phyloP scores from a whole-genome alignment of 495 filamentous ascomycete species.

The Penicillium turbatum region DNA sequence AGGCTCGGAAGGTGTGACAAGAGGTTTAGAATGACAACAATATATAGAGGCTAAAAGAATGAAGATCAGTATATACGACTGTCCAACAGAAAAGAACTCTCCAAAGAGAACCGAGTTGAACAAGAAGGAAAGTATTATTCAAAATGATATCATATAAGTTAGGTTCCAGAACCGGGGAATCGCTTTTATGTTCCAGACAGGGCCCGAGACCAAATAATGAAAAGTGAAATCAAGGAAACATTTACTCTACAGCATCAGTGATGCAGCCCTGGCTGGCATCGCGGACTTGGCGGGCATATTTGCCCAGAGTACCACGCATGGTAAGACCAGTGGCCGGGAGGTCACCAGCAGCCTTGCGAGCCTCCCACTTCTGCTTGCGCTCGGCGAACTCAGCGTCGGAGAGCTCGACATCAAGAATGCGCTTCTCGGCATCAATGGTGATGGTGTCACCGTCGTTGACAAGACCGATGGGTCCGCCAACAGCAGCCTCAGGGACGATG shows the following conservation, averaged over 20 bases:
- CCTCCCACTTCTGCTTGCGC: constrained; percentile 60
- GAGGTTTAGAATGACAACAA: neutral
- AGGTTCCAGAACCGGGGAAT: constrained; percentile 18
- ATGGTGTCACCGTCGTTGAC: constrained; percentile 53
- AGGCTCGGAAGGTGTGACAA: neutral
- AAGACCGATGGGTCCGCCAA: constrained; percentile 54
- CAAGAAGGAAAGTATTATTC: constrained; percentile 9
- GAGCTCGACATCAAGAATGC: constrained; percentile 47
- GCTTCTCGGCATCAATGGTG: constrained; percentile 52
- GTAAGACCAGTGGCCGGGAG: constrained; percentile 36
- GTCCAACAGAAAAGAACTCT: neutral
- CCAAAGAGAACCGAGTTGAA: constrained; percentile 5
- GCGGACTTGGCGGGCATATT: constrained; percentile 70
- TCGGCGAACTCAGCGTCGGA: constrained; percentile 56
- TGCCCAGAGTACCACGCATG: constrained; percentile 81
- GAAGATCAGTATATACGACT: neutral
- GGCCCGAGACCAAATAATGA: constrained; percentile 6
- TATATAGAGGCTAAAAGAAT: too few species aligned
- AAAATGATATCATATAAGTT: constrained; percentile 25
- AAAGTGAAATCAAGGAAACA: neutral
- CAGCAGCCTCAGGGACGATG: constrained; percentile 55
- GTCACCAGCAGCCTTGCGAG: constrained; percentile 31
- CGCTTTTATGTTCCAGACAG: constrained; percentile 23
- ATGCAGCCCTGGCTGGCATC: constrained; percentile 65
- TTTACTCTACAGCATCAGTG: constrained; percentile 42